These are phyloP conservation scores for Leucosporidium scottii DNA, from an alignment of 768 basidiomycete genomes.

Conservation along the genomic window DNA sequence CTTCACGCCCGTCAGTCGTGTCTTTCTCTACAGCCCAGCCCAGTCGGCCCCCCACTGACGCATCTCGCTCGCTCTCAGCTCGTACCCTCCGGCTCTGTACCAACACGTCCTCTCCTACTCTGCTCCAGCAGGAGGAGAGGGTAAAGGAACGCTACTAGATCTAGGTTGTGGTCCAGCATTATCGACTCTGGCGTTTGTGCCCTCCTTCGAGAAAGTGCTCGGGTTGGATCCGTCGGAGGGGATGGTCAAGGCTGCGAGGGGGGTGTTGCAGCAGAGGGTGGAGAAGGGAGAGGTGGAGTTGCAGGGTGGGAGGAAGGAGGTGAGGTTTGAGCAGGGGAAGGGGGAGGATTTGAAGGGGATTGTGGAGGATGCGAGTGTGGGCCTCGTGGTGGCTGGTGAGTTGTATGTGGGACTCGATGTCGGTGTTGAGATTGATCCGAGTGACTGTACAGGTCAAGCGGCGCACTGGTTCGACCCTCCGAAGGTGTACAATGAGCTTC, in stretches of 20 bases:
- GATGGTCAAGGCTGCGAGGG: constrained; percentile 56
- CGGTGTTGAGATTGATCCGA: background rate
- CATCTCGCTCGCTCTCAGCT: background rate
- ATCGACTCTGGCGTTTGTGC: constrained; percentile 52
- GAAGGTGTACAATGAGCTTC: constrained; percentile 62
- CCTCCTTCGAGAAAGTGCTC: constrained; percentile 54
- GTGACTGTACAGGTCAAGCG: constrained; percentile 55
- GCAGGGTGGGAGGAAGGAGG: constrained; percentile 51
- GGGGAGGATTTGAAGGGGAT: constrained; percentile 14
- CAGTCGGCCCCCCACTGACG: no score
- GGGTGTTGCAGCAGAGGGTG: background rate
- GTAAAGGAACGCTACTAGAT: constrained; percentile 12
- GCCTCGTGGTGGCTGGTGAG: constrained; percentile 62
- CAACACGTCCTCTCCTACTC: constrained; percentile 10
- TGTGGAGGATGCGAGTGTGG: constrained; percentile 48
- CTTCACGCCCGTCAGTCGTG: no score
- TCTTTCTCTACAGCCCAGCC: no score
- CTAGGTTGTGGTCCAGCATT: constrained; percentile 20
- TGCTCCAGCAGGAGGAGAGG: no score
- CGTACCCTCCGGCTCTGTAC: constrained; percentile 19
- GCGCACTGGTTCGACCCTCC: constrained; percentile 76
- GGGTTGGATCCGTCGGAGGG: constrained; percentile 67
- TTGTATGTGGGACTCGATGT: background rate
- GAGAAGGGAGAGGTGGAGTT: constrained; percentile 41
- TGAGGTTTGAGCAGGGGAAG: constrained; percentile 48